Evolutionary conservation across 1,284 basidiomycete genomes (phyloP).

Genomic region (Papiliotrema fonsecae): DNA sequence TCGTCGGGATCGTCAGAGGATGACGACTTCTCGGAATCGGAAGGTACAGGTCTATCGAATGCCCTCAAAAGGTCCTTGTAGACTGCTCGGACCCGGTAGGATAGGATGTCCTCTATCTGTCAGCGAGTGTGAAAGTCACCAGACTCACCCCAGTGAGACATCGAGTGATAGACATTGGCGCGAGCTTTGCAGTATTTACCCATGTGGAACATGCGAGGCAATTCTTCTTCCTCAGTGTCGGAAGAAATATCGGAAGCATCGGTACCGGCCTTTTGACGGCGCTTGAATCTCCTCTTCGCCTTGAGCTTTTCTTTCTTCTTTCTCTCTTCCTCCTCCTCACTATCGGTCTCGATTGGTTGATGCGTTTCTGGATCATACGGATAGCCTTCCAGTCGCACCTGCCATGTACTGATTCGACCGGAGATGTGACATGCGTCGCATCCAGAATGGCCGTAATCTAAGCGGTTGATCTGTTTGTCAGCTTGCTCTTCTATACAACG

Average conservation of each 20-base stretch:
- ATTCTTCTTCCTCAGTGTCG: conserved; percentile 3
- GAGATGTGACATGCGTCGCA: conserved; percentile 77
- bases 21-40: conserved; percentile 18
- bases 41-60: conserved; percentile 10
- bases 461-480: conserved; percentile 20
- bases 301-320: conserved; percentile 1
- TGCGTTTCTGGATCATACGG: conserved; percentile 41
- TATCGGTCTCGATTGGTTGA: conserved; percentile 21
- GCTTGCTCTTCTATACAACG: neutral
- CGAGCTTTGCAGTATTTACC: conserved; percentile 68
- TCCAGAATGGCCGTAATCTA: conserved; percentile 58
- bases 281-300: neutral
- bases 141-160: conserved; percentile 73
- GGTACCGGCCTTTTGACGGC: neutral
- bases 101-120: conserved; percentile 40
- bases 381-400: conserved; percentile 28
- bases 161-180: conserved; percentile 64
- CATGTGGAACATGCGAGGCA: conserved; percentile 3
- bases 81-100: conserved; percentile 15
- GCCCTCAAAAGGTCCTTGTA: conserved; percentile 32
- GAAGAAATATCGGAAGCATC: neutral
- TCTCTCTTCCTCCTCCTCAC: conserved; percentile 3
- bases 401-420: conserved; percentile 49
- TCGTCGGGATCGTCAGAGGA: conserved; percentile 18
- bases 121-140: conserved; percentile 30